A percentile compares a stretch with the other conserved stretches of the same genome.
These are phyloP conservation scores for Umbelopsis sp. DNA, from an alignment of 192 early-diverging fungal genomes.

Conservation along the genomic window DNA sequence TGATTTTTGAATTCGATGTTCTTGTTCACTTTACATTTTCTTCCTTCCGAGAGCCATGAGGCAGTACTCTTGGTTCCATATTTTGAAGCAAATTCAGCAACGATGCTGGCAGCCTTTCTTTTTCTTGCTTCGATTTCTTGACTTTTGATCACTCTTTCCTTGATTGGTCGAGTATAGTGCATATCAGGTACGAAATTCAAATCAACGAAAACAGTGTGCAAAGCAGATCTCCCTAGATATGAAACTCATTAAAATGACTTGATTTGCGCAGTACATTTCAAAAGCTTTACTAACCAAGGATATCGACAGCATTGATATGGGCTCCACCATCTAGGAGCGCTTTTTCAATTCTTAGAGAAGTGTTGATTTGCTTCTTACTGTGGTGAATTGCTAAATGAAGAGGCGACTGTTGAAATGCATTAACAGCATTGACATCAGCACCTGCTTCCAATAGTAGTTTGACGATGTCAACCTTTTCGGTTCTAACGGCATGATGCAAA, in stretches of 20 bases:
- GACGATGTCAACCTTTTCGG: slow-evolving; percentile 45
- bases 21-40: no score
- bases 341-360: slow-evolving; percentile 49
- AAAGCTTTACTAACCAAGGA: slow-evolving; percentile 31
- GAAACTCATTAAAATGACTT: not conserved
- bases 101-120: not conserved
- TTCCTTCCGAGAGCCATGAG: slow-evolving; percentile 25
- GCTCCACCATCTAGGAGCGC: slow-evolving; percentile 46
- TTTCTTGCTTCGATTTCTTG: slow-evolving; percentile 15
- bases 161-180: slow-evolving; percentile 19
- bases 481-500: slow-evolving; percentile 47
- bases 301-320: slow-evolving; percentile 52
- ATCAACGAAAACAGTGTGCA: slow-evolving; percentile 54
- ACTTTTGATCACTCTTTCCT: slow-evolving; percentile 32
- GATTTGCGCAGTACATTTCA: not conserved
- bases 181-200: slow-evolving; percentile 45
- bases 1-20: no score
- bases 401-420: slow-evolving; percentile 42
- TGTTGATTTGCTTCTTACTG: slow-evolving; percentile 50
- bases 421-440: slow-evolving; percentile 26
- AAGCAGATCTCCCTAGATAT: slow-evolving; percentile 45
- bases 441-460: slow-evolving; percentile 47
- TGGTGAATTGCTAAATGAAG: slow-evolving; percentile 52
- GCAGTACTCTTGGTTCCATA: slow-evolving; percentile 5
- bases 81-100: not conserved